These are phyloP conservation scores for Acorus gramineus DNA, from an alignment of 106 monocot genomes.

Conservation along the genomic window DNA sequence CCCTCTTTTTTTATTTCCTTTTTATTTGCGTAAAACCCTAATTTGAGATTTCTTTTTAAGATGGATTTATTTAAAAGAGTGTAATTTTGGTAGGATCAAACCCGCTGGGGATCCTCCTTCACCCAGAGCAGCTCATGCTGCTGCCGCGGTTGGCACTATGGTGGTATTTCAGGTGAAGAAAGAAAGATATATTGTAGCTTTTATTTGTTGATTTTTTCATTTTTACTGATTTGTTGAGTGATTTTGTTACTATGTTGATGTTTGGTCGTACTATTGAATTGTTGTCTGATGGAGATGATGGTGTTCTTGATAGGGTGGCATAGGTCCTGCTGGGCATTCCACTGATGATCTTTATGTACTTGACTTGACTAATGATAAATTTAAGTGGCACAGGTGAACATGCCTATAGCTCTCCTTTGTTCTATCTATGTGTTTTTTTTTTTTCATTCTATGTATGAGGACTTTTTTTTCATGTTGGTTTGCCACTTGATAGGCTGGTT, in stretches of 20 bases:
- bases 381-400: conserved; percentile 89
- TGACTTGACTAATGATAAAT: conserved; percentile 85
- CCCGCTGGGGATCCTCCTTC: conserved; percentile 91
- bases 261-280: too few species aligned
- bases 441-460: neutral
- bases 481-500: conserved; percentile 39
- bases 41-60: neutral
- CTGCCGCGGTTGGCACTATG: conserved; percentile 88
- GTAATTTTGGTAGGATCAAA: conserved; percentile 42
- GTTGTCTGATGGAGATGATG: neutral
- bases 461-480: neutral
- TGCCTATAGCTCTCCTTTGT: neutral
- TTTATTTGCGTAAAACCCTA: neutral
- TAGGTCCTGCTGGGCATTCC: conserved; percentile 96
- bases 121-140: conserved; percentile 93
- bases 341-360: conserved; percentile 97
- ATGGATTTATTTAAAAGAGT: neutral
- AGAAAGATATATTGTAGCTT: neutral
- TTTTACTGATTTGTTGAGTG: neutral
- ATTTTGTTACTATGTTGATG: conserved; percentile 2
- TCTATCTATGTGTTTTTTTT: neutral
- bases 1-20: neutral
- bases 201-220: neutral
- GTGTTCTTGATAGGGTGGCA: conserved; percentile 72
- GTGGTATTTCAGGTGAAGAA: conserved; percentile 87